These are phyloP conservation scores for Lepraria neglecta DNA, from an alignment of 495 filamentous ascomycete species.

Conservation along the genomic window DNA sequence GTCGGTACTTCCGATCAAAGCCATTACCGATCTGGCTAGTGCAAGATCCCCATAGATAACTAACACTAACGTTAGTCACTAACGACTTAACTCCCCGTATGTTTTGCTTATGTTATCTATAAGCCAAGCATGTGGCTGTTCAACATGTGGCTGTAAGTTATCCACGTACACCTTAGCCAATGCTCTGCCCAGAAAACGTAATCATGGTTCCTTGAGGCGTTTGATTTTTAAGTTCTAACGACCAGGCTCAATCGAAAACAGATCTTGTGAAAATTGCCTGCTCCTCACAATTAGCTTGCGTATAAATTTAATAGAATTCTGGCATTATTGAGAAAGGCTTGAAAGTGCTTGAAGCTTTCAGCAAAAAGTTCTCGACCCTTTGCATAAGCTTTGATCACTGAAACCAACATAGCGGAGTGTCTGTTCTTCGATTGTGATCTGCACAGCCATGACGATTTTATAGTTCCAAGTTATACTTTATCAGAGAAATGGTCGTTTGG, in stretches of 20 bases:
- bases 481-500: background rate
- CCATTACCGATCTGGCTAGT: constrained; percentile 1
- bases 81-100: background rate
- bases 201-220: background rate
- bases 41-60: background rate
- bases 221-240: background rate
- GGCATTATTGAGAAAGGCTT: background rate
- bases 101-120: background rate
- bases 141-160: background rate
- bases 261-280: background rate
- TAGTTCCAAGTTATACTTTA: background rate
- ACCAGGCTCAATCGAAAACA: background rate
- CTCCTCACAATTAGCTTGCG: background rate
- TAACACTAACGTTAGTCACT: too few species aligned
- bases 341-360: background rate
- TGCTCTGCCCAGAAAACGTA: background rate
- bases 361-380: background rate
- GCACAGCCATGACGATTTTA: background rate
- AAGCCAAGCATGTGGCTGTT: background rate
- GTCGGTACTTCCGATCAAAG: background rate
- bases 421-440: background rate
- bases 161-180: background rate
- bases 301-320: background rate
- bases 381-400: background rate
- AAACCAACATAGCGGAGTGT: background rate